Base-by-base conservation (phyloP, 2,329 filamentous ascomycete species). In the Beauveria sp. region DNA sequence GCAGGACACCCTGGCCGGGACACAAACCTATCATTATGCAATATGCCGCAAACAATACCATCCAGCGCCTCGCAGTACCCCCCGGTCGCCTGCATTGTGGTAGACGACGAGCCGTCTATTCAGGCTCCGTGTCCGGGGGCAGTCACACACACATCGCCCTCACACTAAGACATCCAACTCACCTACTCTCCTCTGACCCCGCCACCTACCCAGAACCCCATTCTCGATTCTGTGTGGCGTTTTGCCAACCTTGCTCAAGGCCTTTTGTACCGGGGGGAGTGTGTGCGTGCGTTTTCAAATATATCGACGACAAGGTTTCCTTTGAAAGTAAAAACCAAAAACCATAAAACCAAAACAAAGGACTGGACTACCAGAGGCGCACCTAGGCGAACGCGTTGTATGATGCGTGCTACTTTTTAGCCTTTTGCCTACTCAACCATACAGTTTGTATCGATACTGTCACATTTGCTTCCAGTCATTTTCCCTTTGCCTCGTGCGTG, bases 151-250 rank as follows among this genome's bases (percentile, higher is more conserved):
- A 28, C 40, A 43, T 28, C 8, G 38, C 38, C 34, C 22, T 55
- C 52, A 55, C 34, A 24, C 42, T 38, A 58, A 58, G 55, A 58
- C 55, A 58, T 40, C 8, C 30, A 58, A 20, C 42, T 47, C 43
- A 24, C 34, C 12, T 38, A 16, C 45, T 47, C 54, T 24, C 22
- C 38, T 20, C 42, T 30, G 10, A 30, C 55, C 55, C 55, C 55
- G 55, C 55, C 34, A 42, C 45, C 55, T 24, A 14, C 20, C 5
- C 34, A 22, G 16, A 54, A 9, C 34, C 34, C 38, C 20, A 6
- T 54, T 26, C 22, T 43, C 52, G 26, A 54, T 42, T 30, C 52
- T 24, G 52, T 42, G 38, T 54, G 52, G 34, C 34, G 34, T 16
- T 14, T 38, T 38, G 34, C 14, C 34, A 38, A 38, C 34, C 34